Evolutionary conservation across 2,329 filamentous ascomycete genomes (phyloP).

Genomic region (Fusarium illudens): DNA sequence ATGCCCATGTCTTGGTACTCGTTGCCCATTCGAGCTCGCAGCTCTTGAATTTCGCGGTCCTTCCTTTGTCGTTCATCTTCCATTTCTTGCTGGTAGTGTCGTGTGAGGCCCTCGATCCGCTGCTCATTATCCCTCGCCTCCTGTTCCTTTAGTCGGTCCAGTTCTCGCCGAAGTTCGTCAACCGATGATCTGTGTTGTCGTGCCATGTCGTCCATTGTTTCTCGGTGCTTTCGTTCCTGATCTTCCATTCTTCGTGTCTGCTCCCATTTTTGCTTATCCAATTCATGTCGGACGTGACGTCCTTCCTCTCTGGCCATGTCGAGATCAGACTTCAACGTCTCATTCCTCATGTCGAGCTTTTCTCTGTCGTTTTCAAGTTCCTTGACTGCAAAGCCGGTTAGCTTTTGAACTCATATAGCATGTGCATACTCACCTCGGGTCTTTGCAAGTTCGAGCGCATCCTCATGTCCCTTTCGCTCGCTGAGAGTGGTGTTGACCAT

Average conservation of each 20-base stretch:
- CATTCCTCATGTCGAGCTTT: constrained; percentile 57
- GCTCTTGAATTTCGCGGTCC: constrained; percentile 70
- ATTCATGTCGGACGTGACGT: constrained; percentile 47
- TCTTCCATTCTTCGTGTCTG: constrained; percentile 61
- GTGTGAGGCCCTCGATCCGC: constrained; percentile 70
- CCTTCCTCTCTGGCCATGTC: constrained; percentile 50
- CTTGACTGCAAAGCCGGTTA: constrained; percentile 48
- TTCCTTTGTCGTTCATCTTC: constrained; percentile 69
- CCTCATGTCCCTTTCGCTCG: constrained; percentile 75
- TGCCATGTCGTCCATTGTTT: constrained; percentile 47
- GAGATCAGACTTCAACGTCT: constrained; percentile 70
- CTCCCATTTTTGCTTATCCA: constrained; percentile 51
- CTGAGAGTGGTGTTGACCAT: constrained; percentile 75
- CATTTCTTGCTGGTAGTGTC: constrained; percentile 69
- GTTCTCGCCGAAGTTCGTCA: constrained; percentile 56
- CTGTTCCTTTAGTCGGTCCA: constrained; percentile 51
- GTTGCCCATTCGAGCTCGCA: constrained; percentile 62
- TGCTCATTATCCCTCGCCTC: constrained; percentile 70
- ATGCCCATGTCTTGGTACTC: constrained; percentile 62
- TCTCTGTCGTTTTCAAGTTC: constrained; percentile 60
- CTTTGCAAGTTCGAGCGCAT: constrained; percentile 78
- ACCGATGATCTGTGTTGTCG: constrained; percentile 47
- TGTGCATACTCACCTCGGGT: constrained; percentile 67
- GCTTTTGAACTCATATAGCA: fast-evolving
- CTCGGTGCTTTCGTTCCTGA: constrained; percentile 52